Evolutionary conservation across 163 green algal genomes (phyloP).

Genomic region (Scenedesmus sp.): DNA sequence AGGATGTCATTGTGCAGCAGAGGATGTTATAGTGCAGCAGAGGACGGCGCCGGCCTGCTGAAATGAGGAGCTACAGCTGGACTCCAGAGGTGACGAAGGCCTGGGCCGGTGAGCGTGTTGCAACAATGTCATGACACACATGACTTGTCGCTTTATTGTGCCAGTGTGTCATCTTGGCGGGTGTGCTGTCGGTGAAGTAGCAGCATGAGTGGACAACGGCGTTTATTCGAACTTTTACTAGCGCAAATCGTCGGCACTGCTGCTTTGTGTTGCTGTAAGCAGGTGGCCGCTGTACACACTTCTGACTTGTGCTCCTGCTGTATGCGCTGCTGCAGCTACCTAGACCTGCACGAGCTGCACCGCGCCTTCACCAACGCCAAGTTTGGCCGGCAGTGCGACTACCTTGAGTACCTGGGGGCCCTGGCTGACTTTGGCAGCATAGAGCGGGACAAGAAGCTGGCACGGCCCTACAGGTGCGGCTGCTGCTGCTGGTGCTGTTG

Average conservation of each 20-base stretch:
- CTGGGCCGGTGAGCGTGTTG: constrained; percentile 46
- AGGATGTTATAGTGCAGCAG: not conserved
- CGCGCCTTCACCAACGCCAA: constrained; percentile 87
- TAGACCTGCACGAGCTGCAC: constrained; percentile 93
- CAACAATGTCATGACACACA: not conserved
- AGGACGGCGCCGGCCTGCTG: not conserved
- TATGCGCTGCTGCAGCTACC: constrained; percentile 67
- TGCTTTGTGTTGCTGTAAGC: not conserved
- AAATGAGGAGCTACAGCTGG: constrained; percentile 66
- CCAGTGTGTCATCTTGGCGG: no score
- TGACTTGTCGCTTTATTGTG: no score
- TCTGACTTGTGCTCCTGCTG: not conserved
- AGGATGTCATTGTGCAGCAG: no score
- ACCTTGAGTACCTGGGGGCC: constrained; percentile 82
- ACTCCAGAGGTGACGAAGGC: constrained; percentile 91
- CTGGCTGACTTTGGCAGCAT: constrained; percentile 76
- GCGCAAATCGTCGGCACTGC: no score
- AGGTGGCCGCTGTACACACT: not conserved
- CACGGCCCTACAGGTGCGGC: constrained; percentile 69
- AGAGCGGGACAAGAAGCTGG: constrained; percentile 56
- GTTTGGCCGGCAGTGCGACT: constrained; percentile 84
- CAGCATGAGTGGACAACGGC: no score
- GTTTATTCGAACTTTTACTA: no score
- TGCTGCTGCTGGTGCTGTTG: not conserved
- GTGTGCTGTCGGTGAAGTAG: no score